phyloP scores from a whole-genome alignment of 208 protist species.

The Crithidia expoeki region DNA sequence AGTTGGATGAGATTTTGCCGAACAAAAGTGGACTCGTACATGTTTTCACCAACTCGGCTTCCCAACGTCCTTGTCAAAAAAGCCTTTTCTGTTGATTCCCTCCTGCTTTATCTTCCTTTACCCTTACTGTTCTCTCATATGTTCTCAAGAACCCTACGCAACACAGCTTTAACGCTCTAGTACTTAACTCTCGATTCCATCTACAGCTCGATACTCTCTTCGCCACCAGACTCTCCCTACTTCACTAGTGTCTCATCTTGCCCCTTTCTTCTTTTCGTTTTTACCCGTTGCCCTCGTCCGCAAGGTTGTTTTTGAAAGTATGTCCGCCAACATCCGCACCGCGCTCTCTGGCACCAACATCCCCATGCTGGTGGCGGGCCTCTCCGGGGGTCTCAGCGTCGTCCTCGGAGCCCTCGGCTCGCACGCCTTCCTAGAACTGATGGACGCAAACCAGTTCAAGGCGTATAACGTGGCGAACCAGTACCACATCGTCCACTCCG shows the following conservation, averaged over 20 bases:
- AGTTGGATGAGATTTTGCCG: too few species aligned
- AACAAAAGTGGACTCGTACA: too few species aligned
- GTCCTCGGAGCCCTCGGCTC: conserved; percentile 53
- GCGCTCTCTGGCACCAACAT: conserved; percentile 38
- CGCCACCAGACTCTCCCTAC: neutral
- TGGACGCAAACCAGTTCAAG: conserved; percentile 52
- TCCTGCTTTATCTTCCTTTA: too few species aligned
- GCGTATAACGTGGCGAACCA: conserved; percentile 56
- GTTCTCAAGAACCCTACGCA: too few species aligned
- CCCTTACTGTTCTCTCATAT: too few species aligned
- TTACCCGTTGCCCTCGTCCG: neutral
- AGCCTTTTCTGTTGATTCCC: too few species aligned
- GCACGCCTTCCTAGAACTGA: conserved; percentile 51
- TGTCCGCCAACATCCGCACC: conserved; percentile 30
- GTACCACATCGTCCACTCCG: conserved; percentile 76
- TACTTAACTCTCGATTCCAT: too few species aligned
- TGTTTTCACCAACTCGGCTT: too few species aligned
- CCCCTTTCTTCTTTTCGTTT: conserved; percentile 8
- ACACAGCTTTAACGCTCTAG: too few species aligned
- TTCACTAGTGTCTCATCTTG: conserved; percentile 2
- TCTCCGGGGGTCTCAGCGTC: conserved; percentile 46
- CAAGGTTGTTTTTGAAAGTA: neutral
- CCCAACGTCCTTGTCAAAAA: too few species aligned
- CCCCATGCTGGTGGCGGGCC: conserved; percentile 36
- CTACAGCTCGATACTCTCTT: too few species aligned